Conservation (phyloP, 768 basidiomycete species). For the Leccinum uliginosum region DNA sequence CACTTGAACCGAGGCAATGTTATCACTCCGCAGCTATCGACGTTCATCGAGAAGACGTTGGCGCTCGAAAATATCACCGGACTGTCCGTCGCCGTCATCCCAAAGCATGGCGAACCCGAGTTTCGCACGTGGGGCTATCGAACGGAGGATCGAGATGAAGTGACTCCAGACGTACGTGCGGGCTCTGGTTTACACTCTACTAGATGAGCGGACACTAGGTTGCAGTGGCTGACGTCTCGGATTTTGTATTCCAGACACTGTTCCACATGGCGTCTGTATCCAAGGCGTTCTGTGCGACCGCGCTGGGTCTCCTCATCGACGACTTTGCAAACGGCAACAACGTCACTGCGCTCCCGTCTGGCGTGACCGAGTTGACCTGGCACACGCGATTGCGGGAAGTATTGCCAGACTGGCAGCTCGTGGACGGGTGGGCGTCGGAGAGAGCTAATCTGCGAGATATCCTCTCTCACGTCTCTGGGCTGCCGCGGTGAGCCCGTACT, state of each 20-base stretch:
- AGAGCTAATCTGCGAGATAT: constrained; percentile 36
- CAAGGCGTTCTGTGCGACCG: constrained; percentile 37
- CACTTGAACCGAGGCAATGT: background rate
- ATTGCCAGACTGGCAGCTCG: constrained; percentile 39
- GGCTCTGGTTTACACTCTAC: background rate
- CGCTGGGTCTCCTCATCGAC: constrained; percentile 41
- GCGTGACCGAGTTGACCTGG: constrained; percentile 32
- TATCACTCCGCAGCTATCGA: constrained; percentile 18
- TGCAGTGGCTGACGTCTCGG: background rate
- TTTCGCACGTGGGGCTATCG: constrained; percentile 33
- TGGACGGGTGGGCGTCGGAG: constrained; percentile 37
- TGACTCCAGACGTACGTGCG: constrained; percentile 29
- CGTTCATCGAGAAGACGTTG: constrained; percentile 17
- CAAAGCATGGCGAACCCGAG: constrained; percentile 24
- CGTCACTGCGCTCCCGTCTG: constrained; percentile 30
- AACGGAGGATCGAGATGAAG: constrained; percentile 31
- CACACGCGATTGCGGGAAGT: constrained; percentile 31
- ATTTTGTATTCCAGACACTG: constrained; percentile 25
- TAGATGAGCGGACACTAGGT: background rate
- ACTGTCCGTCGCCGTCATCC: constrained; percentile 28
- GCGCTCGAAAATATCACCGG: constrained; percentile 26
- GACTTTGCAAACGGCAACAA: constrained; percentile 36
- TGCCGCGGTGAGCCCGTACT: constrained; percentile 31
- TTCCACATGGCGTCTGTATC: constrained; percentile 36
- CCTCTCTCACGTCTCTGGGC: constrained; percentile 38